Percentiles rank a stretch among this genome's conserved stretches.
phyloP scores from a whole-genome alignment of 2,329 filamentous ascomycete species.

The Aspergillus ochraceus region DNA sequence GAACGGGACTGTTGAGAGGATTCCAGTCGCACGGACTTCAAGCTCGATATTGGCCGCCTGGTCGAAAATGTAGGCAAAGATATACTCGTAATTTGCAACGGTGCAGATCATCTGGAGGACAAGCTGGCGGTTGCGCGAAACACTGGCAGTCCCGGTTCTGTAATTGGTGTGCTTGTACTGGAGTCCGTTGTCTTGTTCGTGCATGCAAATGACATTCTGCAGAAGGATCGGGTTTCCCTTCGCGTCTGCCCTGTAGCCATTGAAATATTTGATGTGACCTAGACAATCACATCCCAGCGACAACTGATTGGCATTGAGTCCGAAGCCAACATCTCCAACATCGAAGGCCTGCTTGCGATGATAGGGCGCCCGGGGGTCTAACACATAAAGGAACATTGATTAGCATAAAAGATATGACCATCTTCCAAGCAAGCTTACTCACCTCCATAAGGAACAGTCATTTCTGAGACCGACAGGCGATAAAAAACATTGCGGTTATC shows the following conservation, averaged over 20 bases:
- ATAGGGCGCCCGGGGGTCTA: conserved; percentile 66
- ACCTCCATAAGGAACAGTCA: conserved; percentile 55
- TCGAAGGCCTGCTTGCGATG: conserved; percentile 72
- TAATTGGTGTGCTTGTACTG: conserved; percentile 74
- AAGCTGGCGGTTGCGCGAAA: conserved; percentile 64
- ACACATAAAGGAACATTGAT: conserved; percentile 32
- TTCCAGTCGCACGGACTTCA: conserved; percentile 68
- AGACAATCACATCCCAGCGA: conserved; percentile 70
- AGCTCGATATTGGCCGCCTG: conserved; percentile 67
- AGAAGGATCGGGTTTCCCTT: conserved; percentile 60
- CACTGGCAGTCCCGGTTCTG: conserved; percentile 62
- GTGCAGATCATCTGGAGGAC: conserved; percentile 71
- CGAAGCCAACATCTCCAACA: conserved; percentile 66
- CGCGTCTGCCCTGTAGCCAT: conserved; percentile 58
- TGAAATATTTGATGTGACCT: conserved; percentile 68
- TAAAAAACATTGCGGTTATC: conserved; percentile 67
- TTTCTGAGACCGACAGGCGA: conserved; percentile 65
- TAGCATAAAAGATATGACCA: neutral
- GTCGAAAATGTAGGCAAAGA: conserved; percentile 70
- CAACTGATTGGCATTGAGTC: conserved; percentile 68
- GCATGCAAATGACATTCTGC: conserved; percentile 68
- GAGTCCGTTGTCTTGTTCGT: conserved; percentile 69
- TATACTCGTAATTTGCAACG: conserved; percentile 72
- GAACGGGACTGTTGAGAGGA: conserved; percentile 66
- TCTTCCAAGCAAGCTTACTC: conserved; percentile 3